Percentiles rank a stretch among this genome's conserved stretches.
Conservation (phyloP, 1,284 basidiomycete genomes). For the Xerocomus minutiporus region DNA sequence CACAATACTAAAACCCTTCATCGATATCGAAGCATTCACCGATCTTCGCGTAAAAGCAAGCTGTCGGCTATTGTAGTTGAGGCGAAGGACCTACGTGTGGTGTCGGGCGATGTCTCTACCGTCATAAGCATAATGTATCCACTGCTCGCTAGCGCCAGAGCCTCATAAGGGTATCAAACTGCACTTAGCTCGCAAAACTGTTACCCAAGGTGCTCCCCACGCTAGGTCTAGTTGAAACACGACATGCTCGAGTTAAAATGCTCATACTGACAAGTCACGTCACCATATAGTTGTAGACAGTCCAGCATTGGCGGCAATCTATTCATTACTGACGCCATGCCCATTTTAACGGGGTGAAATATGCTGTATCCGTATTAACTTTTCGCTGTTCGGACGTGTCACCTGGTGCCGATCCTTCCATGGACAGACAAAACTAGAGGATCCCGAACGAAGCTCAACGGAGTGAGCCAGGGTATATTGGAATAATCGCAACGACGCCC, state of each 20-base stretch:
- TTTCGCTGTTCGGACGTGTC: background rate
- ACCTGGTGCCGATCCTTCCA: background rate
- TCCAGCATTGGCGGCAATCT: background rate
- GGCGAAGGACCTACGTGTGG: too few species aligned
- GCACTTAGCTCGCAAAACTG: too few species aligned
- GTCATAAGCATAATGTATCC: too few species aligned
- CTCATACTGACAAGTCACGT: background rate
- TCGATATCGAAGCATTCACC: background rate
- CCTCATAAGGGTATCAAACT: too few species aligned
- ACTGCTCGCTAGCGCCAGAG: too few species aligned
- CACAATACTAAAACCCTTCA: background rate
- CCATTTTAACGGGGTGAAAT: background rate
- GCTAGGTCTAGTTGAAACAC: too few species aligned
- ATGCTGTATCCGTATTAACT: background rate
- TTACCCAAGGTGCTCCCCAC: too few species aligned
- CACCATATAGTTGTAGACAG: background rate
- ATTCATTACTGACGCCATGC: background rate
- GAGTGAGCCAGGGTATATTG: constrained; percentile 8
- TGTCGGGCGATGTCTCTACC: too few species aligned
- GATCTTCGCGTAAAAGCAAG: too few species aligned
- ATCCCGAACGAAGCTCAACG: background rate
- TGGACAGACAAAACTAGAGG: background rate
- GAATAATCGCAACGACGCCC: background rate
- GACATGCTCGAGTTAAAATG: background rate
- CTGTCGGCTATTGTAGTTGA: too few species aligned